A percentile compares a stretch with the other conserved stretches of the same genome.
Conservation (phyloP, 2,329 filamentous ascomycete genomes). For the Leptosphaerulina australis region DNA sequence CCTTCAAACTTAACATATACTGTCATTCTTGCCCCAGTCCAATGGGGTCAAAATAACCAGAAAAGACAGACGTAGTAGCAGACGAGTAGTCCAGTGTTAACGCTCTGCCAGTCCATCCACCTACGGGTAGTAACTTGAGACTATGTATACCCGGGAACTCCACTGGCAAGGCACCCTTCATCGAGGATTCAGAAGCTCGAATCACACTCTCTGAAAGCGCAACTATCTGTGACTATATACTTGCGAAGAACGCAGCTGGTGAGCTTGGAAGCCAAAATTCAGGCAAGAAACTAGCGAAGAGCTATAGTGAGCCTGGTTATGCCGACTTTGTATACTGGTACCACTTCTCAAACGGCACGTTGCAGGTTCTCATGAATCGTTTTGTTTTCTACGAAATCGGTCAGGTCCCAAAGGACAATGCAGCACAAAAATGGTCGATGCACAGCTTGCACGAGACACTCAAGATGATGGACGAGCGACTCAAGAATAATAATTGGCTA, state of each 20-base stretch:
- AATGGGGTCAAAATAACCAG: no score
- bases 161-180: slow-evolving; percentile 62
- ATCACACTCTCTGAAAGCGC: slow-evolving; percentile 58
- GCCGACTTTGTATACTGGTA: slow-evolving; percentile 67
- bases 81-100: no score
- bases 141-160: slow-evolving; percentile 37
- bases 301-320: slow-evolving; percentile 56
- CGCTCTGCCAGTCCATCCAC: no score
- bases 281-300: slow-evolving; percentile 18
- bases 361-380: slow-evolving; percentile 45
- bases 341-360: slow-evolving; percentile 56
- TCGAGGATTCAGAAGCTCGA: slow-evolving; percentile 59
- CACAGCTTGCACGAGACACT: slow-evolving; percentile 49
- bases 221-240: slow-evolving; percentile 67
- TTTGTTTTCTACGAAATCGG: slow-evolving; percentile 37
- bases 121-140: no score
- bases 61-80: no score
- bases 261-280: slow-evolving; percentile 48
- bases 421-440: slow-evolving; percentile 11
- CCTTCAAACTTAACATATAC: no score
- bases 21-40: no score
- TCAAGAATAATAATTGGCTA: slow-evolving; percentile 59
- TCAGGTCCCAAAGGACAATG: slow-evolving; percentile 31
- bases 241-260: slow-evolving; percentile 54
- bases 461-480: slow-evolving; percentile 53